Base-by-base conservation (phyloP, 2,329 filamentous ascomycete species). In the Fusarium armeniacum region DNA sequence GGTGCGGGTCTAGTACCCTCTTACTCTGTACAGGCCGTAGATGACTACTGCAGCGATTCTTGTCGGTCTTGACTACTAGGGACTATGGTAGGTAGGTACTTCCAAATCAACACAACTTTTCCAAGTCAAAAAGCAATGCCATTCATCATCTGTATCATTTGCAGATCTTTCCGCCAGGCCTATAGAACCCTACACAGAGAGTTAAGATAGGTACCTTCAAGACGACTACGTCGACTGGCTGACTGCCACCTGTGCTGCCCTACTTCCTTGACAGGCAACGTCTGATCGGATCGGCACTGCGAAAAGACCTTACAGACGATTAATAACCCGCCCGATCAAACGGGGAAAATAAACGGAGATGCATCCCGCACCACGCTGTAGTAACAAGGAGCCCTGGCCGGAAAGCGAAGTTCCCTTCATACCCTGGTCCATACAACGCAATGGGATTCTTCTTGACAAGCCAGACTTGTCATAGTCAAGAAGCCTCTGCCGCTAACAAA, bases 271-370 rank as follows among this genome's bases (percentile, higher is more conserved):
- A 26, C 46, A 57, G 35, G 32, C 62, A 62, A 62, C 69, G 70
- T 53, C 58, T 64, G 44, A 66, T 72, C 58, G 46, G 71, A 73
- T 74, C 67, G 69, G 58, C 71, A 64, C 57, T 69, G 62, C 59
- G 52, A 73, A 57, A 58, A 63, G 33, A 51, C 38, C 43, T 70
- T 63, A 35, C 49, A 60, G 47, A 60, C 55, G 63, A 50, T 64
- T 52, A 63, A 18, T 52, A 63, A 15, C 49, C 53, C 56, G 44
- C 58, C 40, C 55, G 53, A 59, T 52, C 53, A 68, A 46, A 59
- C 67, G 63, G 62, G 58, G 62, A 57, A 45, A 46, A 56, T 61
- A 68, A 59, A 55, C 53, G 47, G 64, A 58, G 51, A 70, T 44
- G 51, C 44, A 63, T 44, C 36, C 53, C 60, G 49, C 43, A 65